A percentile compares a stretch with the other conserved stretches of the same genome.
Evolutionary conservation across 2,329 filamentous ascomycete species (phyloP).

Genomic region (Xylariaceae sp.): DNA sequence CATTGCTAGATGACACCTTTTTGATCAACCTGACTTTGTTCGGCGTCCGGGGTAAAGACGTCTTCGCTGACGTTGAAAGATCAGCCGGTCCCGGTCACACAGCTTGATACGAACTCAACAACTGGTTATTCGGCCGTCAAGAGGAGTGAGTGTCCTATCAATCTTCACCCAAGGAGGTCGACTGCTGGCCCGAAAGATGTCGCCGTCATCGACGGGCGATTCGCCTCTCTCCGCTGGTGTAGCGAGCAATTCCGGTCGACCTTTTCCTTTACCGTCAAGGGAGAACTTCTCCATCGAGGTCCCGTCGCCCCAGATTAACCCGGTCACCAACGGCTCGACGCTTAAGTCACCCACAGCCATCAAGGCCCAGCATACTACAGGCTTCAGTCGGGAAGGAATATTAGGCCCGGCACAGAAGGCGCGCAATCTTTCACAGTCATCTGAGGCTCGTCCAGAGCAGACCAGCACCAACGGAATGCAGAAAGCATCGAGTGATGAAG

Average conservation of each 20-base stretch:
- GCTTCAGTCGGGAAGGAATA: constrained; percentile 59
- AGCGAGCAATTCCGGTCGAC: constrained; percentile 42
- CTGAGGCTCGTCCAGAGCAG: constrained; percentile 49
- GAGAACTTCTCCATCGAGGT: constrained; percentile 54
- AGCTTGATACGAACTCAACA: constrained; percentile 19
- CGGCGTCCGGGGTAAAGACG: constrained; percentile 32
- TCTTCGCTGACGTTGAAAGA: constrained; percentile 27
- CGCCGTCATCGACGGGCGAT: constrained; percentile 57
- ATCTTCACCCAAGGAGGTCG: constrained; percentile 18
- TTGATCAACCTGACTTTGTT: constrained; percentile 18
- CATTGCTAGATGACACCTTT: constrained; percentile 28
- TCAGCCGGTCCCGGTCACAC: constrained; percentile 31
- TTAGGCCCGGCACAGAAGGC: constrained; percentile 56
- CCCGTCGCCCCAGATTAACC: constrained; percentile 47
- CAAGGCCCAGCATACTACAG: constrained; percentile 51
- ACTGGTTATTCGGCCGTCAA: constrained; percentile 23
- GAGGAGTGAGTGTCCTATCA: constrained; percentile 23
- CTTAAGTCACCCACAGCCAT: constrained; percentile 56
- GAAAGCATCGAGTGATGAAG: constrained; percentile 54
- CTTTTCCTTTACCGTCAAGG: constrained; percentile 49
- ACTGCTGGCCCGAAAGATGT: constrained; percentile 43
- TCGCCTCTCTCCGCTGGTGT: constrained; percentile 51
- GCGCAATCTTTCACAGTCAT: constrained; percentile 58
- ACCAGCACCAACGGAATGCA: constrained; percentile 48
- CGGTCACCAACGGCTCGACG: constrained; percentile 44